Evolutionary conservation across 2,329 filamentous ascomycete genomes (phyloP), one percentile per base, ranked within the genome.

Genomic region (Calonectria pseudoreteaudii): DNA sequence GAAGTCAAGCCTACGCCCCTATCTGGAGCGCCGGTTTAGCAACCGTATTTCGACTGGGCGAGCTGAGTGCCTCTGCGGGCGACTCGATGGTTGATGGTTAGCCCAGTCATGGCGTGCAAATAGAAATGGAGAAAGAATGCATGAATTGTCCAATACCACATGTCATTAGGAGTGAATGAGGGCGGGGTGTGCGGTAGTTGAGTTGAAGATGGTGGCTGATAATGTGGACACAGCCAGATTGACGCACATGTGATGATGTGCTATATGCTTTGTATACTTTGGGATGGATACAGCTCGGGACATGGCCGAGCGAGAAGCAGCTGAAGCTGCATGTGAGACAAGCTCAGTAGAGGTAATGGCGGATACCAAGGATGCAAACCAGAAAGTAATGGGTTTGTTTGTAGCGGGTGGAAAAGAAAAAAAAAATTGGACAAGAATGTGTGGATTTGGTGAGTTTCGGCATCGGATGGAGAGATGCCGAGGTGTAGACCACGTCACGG

Each of bases 241-340:
- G 53, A 23, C 53, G 70, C 70, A 38, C 56, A 72, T 68, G 70
- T 72, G 70, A 72, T 41, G 53, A 47, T 47, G 44, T 23, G 23
- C 44, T 4, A 13, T n/a, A 47, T n/a, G n/a, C 44, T 47, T n/a
- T 47, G n/a, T 23, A 20, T 47, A 47, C 44, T 23, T 47, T 47
- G 50, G 50, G 47, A 70, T 34, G 30, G 26, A 65, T 62, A 56
- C 31, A 65, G 62, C 70, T 80, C 78, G 78, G 77, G 72, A 77
- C 74, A 66, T 75, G 68, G 36, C 73, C 77, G 76, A 80, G 67
- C 36, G 50, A 66, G 38, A 50, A 53, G 41, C 31, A 26, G 52
- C 20, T 72, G 56, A 72, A 53, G 49, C 52, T 50, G 68, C 74
- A 70, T 74, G 71, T 76, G 77, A 76, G 77, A 68, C 62, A 44